Evolutionary conservation across 768 basidiomycete species (phyloP).

Genomic region (Auricularia heimuer): DNA sequence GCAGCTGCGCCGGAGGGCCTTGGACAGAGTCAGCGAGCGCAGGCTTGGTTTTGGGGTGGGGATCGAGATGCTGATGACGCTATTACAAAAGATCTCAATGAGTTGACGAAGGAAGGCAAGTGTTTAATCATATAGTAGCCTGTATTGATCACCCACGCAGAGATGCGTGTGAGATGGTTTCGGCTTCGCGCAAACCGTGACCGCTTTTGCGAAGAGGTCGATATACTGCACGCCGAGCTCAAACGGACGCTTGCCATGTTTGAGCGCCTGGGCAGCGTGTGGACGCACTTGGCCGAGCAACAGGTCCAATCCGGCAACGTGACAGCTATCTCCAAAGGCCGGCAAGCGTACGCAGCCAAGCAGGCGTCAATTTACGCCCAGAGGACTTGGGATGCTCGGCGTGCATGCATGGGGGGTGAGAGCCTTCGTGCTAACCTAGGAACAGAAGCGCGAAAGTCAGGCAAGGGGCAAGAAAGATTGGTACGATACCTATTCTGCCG

Average conservation of each 20-base stretch:
- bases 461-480: too few relatives aligned
- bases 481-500: too few relatives aligned
- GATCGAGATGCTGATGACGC: conserved; percentile 7
- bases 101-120: conserved; percentile 6
- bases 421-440: too few relatives aligned
- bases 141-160: conserved; percentile 24
- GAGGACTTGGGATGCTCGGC: neutral
- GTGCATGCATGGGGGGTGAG: too few relatives aligned
- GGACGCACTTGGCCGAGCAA: neutral
- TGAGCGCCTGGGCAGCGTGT: neutral
- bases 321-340: neutral
- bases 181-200: conserved; percentile 6
- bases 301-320: too few relatives aligned
- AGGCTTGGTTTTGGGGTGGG: neutral
- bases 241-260: neutral
- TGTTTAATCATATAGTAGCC: conserved; percentile 22
- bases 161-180: conserved; percentile 13
- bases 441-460: too few relatives aligned
- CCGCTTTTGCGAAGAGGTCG: conserved; percentile 13
- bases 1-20: too few relatives aligned
- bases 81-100: neutral
- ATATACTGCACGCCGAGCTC: conserved; percentile 13
- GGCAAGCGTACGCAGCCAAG: conserved; percentile 5
- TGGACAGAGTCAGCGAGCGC: neutral
- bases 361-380: conserved; percentile 6